phyloP scores from a whole-genome alignment of 1,139 yeast species.

The Yamadazyma blattariae region DNA sequence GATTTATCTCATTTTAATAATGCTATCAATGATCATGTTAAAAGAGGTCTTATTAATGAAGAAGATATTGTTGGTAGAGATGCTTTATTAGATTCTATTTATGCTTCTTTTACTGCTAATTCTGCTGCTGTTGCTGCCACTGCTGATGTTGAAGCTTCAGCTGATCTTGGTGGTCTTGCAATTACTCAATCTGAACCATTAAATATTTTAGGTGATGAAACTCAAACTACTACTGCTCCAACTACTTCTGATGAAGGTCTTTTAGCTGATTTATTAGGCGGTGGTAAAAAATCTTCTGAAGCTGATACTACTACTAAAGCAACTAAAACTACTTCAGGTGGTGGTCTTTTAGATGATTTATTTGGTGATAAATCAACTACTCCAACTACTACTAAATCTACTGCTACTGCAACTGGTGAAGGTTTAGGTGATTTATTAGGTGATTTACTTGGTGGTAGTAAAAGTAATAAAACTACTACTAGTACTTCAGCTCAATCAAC shows the following conservation, averaged over 20 bases:
- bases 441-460: conserved; percentile 12
- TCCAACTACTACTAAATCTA: conserved; percentile 10
- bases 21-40: conserved; percentile 13
- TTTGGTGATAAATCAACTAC: conserved; percentile 11
- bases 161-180: conserved; percentile 11
- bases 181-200: conserved; percentile 1
- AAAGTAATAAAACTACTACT: conserved; percentile 11
- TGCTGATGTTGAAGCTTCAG: conserved; percentile 8
- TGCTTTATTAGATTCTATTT: conserved; percentile 3
- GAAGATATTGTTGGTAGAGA: conserved; percentile 7
- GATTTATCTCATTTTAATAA: conserved; percentile 15
- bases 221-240: conserved; percentile 11
- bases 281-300: conserved; percentile 9
- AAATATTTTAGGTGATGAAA: neutral
- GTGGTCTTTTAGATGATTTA: conserved; percentile 16
- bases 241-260: conserved; percentile 12
- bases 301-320: conserved; percentile 9
- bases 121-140: conserved; percentile 9
- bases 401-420: conserved; percentile 9
- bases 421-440: conserved; percentile 12
- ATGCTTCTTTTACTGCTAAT: conserved; percentile 5
- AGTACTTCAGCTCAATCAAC: conserved; percentile 10
- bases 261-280: conserved; percentile 13
- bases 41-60: conserved; percentile 15
- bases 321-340: conserved; percentile 12